Evolutionary conservation across 495 filamentous ascomycete genomes (phyloP).

Genomic region (Aspergillus baeticus): DNA sequence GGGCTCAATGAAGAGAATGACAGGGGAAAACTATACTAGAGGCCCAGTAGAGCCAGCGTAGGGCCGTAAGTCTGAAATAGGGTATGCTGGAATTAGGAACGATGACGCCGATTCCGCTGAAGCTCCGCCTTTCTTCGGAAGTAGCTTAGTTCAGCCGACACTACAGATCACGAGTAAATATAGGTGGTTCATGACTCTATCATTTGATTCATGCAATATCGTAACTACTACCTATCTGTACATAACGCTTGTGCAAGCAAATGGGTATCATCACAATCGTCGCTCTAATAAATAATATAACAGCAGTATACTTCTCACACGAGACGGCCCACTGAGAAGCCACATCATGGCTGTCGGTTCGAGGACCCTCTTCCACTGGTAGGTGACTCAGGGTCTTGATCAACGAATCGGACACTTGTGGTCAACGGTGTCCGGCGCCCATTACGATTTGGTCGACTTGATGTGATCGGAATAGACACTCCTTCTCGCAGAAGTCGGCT

Average conservation of each 20-base stretch:
- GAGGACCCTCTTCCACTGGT: slow-evolving; percentile 39
- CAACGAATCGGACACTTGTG: slow-evolving; percentile 44
- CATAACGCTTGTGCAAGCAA: slow-evolving; percentile 10
- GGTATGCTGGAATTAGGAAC: neutral
- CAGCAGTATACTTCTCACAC: slow-evolving; percentile 3
- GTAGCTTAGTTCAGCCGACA: slow-evolving; percentile 17
- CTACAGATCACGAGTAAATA: neutral
- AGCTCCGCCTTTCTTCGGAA: slow-evolving; percentile 25
- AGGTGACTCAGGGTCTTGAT: slow-evolving; percentile 46
- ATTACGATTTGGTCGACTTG: slow-evolving; percentile 29
- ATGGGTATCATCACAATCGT: slow-evolving; percentile 24
- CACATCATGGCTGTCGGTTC: slow-evolving; percentile 32
- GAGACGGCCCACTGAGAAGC: neutral
- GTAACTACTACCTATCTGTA: neutral
- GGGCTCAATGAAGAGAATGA: slow-evolving; percentile 2
- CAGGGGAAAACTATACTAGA: slow-evolving; percentile 14
- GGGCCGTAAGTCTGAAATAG: neutral
- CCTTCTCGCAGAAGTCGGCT: slow-evolving; percentile 38
- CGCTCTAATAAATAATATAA: neutral
- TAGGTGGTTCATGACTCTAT: neutral
- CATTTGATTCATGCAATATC: neutral
- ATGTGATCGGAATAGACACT: slow-evolving; percentile 23
- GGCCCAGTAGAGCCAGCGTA: slow-evolving; percentile 18
- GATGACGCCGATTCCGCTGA: slow-evolving; percentile 24
- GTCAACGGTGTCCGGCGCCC: slow-evolving; percentile 37